These are phyloP conservation scores for Coemansia umbellata DNA, from an alignment of 192 early-diverging fungal species.

Conservation along the genomic window DNA sequence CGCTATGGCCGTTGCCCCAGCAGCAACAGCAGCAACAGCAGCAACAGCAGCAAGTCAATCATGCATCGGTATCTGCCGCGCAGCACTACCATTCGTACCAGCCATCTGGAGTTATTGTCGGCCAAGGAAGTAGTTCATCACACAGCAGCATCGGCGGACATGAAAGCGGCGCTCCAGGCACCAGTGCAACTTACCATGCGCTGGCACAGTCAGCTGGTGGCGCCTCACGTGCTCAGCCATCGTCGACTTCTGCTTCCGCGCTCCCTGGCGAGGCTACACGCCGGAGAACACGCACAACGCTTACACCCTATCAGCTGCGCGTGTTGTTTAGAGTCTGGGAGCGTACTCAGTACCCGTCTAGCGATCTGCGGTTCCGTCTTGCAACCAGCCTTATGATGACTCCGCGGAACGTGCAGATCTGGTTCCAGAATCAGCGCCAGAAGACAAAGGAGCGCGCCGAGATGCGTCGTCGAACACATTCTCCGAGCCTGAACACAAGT, in stretches of 20 bases:
- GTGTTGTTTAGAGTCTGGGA: constrained; percentile 59
- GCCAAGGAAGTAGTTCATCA: constrained; percentile 18
- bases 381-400: constrained; percentile 74
- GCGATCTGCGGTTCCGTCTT: constrained; percentile 66
- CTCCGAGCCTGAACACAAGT: constrained; percentile 26
- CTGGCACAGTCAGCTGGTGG: not conserved
- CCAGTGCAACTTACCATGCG: not conserved
- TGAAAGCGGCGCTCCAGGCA: constrained; percentile 8
- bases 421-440: constrained; percentile 92
- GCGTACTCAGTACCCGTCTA: constrained; percentile 69
- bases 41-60: constrained; percentile 2
- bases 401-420: constrained; percentile 82
- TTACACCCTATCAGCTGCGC: constrained; percentile 58
- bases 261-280: constrained; percentile 23
- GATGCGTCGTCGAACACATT: constrained; percentile 49
- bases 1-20: constrained; percentile 19
- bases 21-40: constrained; percentile 9
- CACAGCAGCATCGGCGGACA: constrained; percentile 20
- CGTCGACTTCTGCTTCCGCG: constrained; percentile 1
- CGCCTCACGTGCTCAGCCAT: not conserved
- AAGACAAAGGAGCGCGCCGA: constrained; percentile 57
- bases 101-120: not conserved
- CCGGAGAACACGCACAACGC: constrained; percentile 53
- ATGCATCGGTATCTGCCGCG: not conserved
- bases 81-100: not conserved